These are phyloP conservation scores for Garcia nutans DNA, from an alignment of 345 rosid genomes.

Conservation along the genomic window DNA sequence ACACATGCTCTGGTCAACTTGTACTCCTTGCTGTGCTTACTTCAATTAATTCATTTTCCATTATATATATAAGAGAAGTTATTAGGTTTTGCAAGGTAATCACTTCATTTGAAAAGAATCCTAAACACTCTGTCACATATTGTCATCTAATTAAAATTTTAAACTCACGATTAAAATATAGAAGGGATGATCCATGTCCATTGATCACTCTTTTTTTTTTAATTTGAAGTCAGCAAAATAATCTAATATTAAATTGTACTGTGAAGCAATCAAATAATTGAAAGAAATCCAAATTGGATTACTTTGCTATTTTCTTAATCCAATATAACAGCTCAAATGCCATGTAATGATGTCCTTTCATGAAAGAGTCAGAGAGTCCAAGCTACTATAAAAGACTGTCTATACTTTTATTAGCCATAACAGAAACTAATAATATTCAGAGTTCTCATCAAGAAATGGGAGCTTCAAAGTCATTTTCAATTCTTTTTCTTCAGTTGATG, in stretches of 20 bases:
- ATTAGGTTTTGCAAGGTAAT: too few species aligned
- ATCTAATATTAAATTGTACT: not conserved
- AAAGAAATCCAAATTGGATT: not conserved
- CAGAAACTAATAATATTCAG: not conserved
- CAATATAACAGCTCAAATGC: not conserved
- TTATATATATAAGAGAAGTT: too few species aligned
- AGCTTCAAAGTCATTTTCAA: constrained; percentile 26
- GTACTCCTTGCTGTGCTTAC: not conserved
- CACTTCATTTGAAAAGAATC: too few species aligned
- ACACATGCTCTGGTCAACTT: constrained; percentile 15
- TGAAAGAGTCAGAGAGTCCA: not conserved
- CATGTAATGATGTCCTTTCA: constrained; percentile 8
- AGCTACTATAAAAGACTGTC: constrained; percentile 12
- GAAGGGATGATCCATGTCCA: not conserved
- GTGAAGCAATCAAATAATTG: not conserved
- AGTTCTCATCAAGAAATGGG: constrained; percentile 25
- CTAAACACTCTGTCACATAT: too few species aligned
- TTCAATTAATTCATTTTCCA: not conserved
- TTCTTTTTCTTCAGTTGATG: constrained; percentile 8
- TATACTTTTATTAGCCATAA: not conserved
- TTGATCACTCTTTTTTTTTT: not conserved
- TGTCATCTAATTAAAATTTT: too few species aligned
- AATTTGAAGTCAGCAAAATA: not conserved
- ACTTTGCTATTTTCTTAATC: not conserved
- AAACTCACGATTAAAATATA: too few species aligned